These are phyloP conservation scores for Raffaelea arxii DNA, from an alignment of 2,329 filamentous ascomycete species.

Conservation along the genomic window DNA sequence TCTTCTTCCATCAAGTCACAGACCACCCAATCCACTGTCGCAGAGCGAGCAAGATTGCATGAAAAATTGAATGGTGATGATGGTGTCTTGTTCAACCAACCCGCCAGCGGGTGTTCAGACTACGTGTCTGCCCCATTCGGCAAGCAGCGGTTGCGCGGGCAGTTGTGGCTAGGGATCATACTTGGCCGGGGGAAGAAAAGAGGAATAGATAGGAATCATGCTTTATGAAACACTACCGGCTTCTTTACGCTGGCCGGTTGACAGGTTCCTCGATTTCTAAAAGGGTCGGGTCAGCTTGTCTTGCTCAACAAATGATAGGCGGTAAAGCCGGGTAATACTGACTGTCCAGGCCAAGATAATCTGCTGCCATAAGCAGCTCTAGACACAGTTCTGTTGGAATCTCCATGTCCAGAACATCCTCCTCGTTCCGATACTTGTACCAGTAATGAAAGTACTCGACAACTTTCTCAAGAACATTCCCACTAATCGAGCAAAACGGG, in stretches of 20 bases:
- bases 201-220: too few relatives aligned
- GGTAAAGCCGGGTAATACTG: slow-evolving; percentile 15
- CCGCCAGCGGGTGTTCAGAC: too few relatives aligned
- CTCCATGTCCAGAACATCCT: slow-evolving; percentile 72
- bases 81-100: too few relatives aligned
- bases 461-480: slow-evolving; percentile 66
- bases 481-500: slow-evolving; percentile 33
- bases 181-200: too few relatives aligned
- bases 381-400: slow-evolving; percentile 70
- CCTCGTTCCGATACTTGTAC: slow-evolving; percentile 59
- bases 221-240: too few relatives aligned
- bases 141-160: too few relatives aligned
- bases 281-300: background rate
- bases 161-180: too few relatives aligned
- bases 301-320: background rate
- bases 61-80: slow-evolving; percentile 6
- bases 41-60: slow-evolving; percentile 6
- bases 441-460: slow-evolving; percentile 80
- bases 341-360: slow-evolving; percentile 64
- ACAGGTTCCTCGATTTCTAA: too few relatives aligned
- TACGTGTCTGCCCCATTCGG: too few relatives aligned
- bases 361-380: slow-evolving; percentile 67
- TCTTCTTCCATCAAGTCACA: slow-evolving; percentile 35
- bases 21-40: slow-evolving; percentile 31
- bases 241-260: too few relatives aligned